Evolutionary conservation across 164 flowering plant genomes (phyloP), one percentile per base, ranked within the genome.

Genomic region (Macadamia tetraphylla): DNA sequence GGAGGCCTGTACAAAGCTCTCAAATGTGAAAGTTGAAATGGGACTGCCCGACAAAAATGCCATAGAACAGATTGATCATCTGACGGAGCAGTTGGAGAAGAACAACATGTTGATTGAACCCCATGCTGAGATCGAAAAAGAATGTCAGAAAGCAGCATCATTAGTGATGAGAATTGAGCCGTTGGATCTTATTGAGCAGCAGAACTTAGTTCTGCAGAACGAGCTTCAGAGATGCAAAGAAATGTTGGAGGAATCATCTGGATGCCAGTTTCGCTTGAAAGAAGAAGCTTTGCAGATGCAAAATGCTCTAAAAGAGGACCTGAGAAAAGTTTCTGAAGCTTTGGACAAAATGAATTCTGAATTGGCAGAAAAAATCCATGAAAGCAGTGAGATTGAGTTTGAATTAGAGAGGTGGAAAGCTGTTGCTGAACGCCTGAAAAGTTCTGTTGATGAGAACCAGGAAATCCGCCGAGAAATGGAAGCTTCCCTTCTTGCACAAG

Each of bases 341-440:
- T 64, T 78, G 58, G 77, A 75, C 2, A 67, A 56, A 65, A 64
- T 68, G 29, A 76, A 75, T 29, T 52, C 53, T 35, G 85, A 81
- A 55, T 73, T 82, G 65, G 74, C 77, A 3, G 72, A 76, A 66
- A 72, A 60, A 72, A 70, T 44, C 43, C 40, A 14, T 52, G 77
- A 77, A 69, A 67, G 9, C 70, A 67, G 44, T 11, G 72, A 70
- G 56, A 57, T 74, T 3, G 69, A 63, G 15, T 57, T 67, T 23
- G 81, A 77, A 56, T 60, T 77, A 72, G 72, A 71, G 32, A 79
- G 71, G 31, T 72, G 76, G 77, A 80, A 70, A 72, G 68, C 69
- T 58, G 14, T 60, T 62, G 69, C 75, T 23, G 80, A 70, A 53
- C 60, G 52, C 52, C 29, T 71, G 58, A 58, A 64, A 35, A 64